Evolutionary conservation across 768 basidiomycete species (phyloP), one percentile per base, ranked within the genome.

Genomic region (Lentinula aciculospora): DNA sequence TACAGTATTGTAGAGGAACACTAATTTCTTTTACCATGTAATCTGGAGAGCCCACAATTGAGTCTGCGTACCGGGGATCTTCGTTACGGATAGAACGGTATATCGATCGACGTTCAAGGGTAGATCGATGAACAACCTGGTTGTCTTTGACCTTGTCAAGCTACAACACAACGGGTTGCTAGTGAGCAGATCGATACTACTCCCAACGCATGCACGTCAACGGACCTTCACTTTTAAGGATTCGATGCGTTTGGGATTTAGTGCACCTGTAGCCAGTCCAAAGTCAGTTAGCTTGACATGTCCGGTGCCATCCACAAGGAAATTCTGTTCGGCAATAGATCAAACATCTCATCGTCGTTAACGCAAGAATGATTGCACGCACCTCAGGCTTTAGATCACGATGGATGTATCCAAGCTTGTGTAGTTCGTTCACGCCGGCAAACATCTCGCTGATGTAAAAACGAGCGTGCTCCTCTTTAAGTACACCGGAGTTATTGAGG

Each of bases 381-480:
- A 94, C 94, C 83, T 98, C 96, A 2, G 96, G 96, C 71, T 98
- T 98, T 50, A 98, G 76, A 74, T 98, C 96, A 58, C 96, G 92
- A 74, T 98, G 97, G 58, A 99, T 94, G 68, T 99, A 99, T 0
- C 97, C 97, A 3, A 99, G 83, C 69, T 94, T 95, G 73, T 99
- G 97, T 32, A 98, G 76, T 69, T 98, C 96, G 58, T 84, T 89
- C 44, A 98, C 94, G 4, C 85, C 88, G 21, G 86, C 87, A 67
- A 98, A 98, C 97, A 99, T 99, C 74, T 99, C 96, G 60, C 89
- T 85, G 66, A 98, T 96, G 71, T 99, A 99, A 69, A 95, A 98
- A 56, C 89, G 80, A 1, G 97, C 96, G 65, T 98, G 93, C 66
- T 98, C 94, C 68, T 98, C 95, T 69, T 98, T 96, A 58, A 99